Conservation (phyloP, 2,329 filamentous ascomycete genomes). For the Pseudogymnoascus sp. region DNA sequence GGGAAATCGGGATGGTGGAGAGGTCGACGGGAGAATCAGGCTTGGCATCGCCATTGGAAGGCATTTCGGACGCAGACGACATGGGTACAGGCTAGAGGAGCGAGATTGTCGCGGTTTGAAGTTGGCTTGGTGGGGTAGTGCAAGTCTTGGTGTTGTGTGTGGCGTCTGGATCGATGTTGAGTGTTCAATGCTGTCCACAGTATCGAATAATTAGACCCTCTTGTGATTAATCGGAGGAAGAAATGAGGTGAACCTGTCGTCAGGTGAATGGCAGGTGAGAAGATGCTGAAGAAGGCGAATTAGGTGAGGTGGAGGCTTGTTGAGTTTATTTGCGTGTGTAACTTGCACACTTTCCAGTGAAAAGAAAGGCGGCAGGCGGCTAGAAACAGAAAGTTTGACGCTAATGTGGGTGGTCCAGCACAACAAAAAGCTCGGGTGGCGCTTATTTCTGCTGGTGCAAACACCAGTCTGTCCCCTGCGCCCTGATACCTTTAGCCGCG, state of each 20-base stretch:
- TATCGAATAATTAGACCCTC: background rate
- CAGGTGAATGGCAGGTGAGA: constrained; percentile 1
- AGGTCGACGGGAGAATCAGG: constrained; percentile 54
- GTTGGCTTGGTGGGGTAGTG: constrained; percentile 12
- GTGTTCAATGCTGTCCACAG: background rate
- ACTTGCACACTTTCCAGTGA: constrained; percentile 7
- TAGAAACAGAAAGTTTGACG: constrained; percentile 11
- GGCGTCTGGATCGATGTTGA: constrained; percentile 6
- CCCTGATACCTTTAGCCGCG: constrained; percentile 9
- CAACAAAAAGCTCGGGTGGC: background rate
- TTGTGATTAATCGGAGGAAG: background rate
- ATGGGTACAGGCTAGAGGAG: constrained; percentile 17
- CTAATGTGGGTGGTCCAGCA: constrained; percentile 9
- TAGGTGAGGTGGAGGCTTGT: background rate
- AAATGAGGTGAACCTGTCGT: constrained; percentile 1
- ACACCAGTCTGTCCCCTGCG: constrained; percentile 5
- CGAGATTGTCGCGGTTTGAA: background rate
- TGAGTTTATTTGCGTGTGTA: background rate
- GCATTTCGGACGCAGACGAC: constrained; percentile 24
- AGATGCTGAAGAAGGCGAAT: background rate
- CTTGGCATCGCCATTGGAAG: constrained; percentile 19
- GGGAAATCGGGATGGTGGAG: constrained; percentile 62
- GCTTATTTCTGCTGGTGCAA: constrained; percentile 7
- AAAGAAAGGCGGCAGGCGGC: constrained; percentile 10
- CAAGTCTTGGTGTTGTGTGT: constrained; percentile 11